Percentiles rank a stretch among this genome's conserved stretches.
phyloP scores from a whole-genome alignment of 2,329 filamentous ascomycete species.

The Endoconidiophora polonica region DNA sequence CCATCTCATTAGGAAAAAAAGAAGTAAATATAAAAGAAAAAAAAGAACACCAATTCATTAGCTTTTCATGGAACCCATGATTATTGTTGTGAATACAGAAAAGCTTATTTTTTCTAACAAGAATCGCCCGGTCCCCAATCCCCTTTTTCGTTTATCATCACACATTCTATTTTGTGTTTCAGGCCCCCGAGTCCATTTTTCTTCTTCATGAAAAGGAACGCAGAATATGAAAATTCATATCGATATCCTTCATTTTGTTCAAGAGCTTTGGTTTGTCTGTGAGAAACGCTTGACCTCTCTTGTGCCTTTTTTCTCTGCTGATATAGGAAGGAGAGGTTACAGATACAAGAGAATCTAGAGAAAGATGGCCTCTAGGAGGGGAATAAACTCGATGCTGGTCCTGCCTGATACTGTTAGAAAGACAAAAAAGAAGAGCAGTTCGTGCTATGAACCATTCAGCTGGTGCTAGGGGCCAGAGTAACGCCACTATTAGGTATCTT shows the following conservation, averaged over 20 bases:
- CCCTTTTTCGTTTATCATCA: too few relatives aligned
- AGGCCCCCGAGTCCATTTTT: too few relatives aligned
- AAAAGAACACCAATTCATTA: neutral
- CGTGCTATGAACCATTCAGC: constrained; percentile 19
- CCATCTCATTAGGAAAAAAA: constrained; percentile 6
- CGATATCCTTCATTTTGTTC: too few relatives aligned
- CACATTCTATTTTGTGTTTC: too few relatives aligned
- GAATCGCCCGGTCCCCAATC: too few relatives aligned
- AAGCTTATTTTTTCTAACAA: neutral
- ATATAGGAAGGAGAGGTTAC: too few relatives aligned
- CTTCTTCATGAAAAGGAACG: too few relatives aligned
- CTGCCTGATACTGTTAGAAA: constrained; percentile 1
- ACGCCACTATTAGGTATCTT: constrained; percentile 27
- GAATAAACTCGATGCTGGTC: neutral
- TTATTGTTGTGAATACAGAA: neutral
- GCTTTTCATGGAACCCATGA: too few relatives aligned
- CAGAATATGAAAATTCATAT: too few relatives aligned
- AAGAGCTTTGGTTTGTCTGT: too few relatives aligned
- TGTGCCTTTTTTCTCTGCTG: too few relatives aligned
- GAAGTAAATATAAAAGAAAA: neutral
- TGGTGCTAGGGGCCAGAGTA: constrained; percentile 34
- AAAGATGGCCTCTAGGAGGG: neutral
- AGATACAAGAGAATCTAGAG: neutral
- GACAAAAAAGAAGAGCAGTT: constrained; percentile 2
- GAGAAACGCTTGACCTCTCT: too few relatives aligned